Conservation (phyloP, 192 early-diverging fungal species). For the Coemansia sp. region DNA sequence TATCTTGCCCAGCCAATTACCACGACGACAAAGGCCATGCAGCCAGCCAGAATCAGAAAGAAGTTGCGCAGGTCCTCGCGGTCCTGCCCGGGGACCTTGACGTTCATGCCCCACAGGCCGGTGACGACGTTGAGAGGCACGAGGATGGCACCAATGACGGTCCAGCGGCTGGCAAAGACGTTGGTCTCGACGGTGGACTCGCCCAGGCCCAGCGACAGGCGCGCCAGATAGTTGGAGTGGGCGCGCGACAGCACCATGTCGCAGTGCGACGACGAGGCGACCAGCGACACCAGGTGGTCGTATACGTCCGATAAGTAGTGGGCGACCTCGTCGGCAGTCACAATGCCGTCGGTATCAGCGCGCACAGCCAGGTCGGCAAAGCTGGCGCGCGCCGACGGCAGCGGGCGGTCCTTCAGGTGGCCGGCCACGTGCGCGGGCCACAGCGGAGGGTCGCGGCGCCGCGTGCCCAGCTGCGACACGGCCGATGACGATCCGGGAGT, state of each 20-base stretch:
- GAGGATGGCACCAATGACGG: conserved; percentile 79
- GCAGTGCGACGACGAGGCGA: conserved; percentile 64
- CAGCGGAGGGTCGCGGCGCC: conserved; percentile 4
- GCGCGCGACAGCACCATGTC: conserved; percentile 67
- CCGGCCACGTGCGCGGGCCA: conserved; percentile 14
- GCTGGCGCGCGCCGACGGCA: conserved; percentile 16
- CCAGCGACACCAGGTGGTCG: conserved; percentile 68
- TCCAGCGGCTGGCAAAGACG: conserved; percentile 77
- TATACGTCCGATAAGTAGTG: conserved; percentile 75
- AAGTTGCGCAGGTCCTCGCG: conserved; percentile 21
- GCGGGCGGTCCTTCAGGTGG: conserved; percentile 6
- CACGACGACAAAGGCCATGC: conserved; percentile 24
- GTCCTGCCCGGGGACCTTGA: conserved; percentile 40
- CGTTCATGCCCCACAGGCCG: conserved; percentile 63
- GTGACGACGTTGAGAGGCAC: conserved; percentile 87
- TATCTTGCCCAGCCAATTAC: conserved; percentile 36
- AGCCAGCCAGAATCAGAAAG: conserved; percentile 26
- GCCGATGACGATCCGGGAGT: conserved; percentile 4
- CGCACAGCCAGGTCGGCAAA: conserved; percentile 12
- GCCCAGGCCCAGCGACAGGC: conserved; percentile 63
- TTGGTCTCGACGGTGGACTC: conserved; percentile 73
- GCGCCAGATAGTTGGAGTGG: conserved; percentile 70
- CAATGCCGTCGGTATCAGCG: background rate
- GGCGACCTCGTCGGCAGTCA: conserved; percentile 52
- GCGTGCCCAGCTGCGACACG: conserved; percentile 5